Percentiles rank a stretch among this genome's conserved stretches.
Evolutionary conservation across 148 eudicot genomes (phyloP).

Genomic region (Selenicereus undatus): DNA sequence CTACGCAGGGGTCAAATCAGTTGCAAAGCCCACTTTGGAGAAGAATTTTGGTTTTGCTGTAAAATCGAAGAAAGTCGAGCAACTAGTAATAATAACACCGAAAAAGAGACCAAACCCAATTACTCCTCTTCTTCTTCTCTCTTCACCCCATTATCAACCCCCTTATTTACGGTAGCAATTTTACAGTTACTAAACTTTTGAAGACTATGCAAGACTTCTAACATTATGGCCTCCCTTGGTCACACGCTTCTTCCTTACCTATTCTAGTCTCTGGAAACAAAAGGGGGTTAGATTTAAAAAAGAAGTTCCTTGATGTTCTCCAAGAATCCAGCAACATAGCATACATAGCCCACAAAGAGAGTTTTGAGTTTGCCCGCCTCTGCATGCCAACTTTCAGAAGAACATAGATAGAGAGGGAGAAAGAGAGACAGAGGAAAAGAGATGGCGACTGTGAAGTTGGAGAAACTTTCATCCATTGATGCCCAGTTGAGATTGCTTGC

Average conservation of each 20-base stretch:
- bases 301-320: background rate
- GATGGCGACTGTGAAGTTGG: slow-evolving; percentile 51
- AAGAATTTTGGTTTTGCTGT: too few species aligned
- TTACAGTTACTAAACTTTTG: background rate
- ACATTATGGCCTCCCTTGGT: background rate
- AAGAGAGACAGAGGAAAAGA: background rate
- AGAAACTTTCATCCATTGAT: slow-evolving; percentile 76
- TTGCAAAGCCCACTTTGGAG: too few species aligned
- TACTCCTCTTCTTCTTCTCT: background rate
- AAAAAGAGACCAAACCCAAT: too few species aligned
- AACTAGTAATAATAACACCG: too few species aligned
- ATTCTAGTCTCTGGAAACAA: background rate
- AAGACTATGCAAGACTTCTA: background rate
- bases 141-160: background rate
- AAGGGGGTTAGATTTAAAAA: background rate
- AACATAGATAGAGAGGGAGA: background rate
- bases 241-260: background rate
- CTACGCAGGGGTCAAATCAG: too few species aligned
- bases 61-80: too few species aligned
- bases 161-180: background rate
- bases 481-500: slow-evolving; percentile 79
- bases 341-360: background rate
- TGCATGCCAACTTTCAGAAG: too few species aligned
- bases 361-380: too few species aligned
- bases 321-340: background rate